phyloP scores from a whole-genome alignment of 2,329 filamentous ascomycete species.

The Alternaria sp. region DNA sequence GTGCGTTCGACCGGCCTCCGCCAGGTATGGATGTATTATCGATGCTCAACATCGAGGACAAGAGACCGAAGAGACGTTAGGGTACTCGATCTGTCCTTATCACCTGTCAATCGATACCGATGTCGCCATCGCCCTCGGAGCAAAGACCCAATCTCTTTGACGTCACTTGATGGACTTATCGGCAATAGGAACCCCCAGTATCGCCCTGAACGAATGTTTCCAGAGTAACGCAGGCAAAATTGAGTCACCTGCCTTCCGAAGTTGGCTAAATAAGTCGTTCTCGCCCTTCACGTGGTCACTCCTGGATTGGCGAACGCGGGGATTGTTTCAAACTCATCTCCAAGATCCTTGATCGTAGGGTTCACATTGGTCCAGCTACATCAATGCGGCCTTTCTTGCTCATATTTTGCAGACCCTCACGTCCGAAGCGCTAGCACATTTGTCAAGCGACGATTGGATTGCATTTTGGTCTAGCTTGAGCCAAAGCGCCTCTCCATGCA shows the following conservation, averaged over 20 bases:
- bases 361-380: not conserved
- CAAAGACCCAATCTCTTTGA: accelerated
- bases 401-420: not conserved
- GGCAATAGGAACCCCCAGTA: no score
- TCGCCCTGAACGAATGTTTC: not conserved
- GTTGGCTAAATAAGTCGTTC: not conserved
- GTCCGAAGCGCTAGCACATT: not conserved
- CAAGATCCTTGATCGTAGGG: not conserved
- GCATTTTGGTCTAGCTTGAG: not conserved
- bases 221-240: no score
- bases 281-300: not conserved
- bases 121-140: not conserved
- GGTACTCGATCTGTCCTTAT: not conserved
- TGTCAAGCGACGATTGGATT: not conserved
- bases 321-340: not conserved
- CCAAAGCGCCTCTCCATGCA: not conserved
- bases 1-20: not conserved
- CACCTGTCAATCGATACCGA: not conserved
- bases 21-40: not conserved
- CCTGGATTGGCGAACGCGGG: not conserved
- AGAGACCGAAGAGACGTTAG: not conserved
- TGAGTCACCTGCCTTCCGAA: not conserved
- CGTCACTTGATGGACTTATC: not conserved
- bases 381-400: not conserved
- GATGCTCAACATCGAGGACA: not conserved